Percentiles rank a stretch among this genome's conserved stretches.
Conservation (phyloP, 1,139 yeast genomes). For the Scheffersomyces cryptocercus region DNA sequence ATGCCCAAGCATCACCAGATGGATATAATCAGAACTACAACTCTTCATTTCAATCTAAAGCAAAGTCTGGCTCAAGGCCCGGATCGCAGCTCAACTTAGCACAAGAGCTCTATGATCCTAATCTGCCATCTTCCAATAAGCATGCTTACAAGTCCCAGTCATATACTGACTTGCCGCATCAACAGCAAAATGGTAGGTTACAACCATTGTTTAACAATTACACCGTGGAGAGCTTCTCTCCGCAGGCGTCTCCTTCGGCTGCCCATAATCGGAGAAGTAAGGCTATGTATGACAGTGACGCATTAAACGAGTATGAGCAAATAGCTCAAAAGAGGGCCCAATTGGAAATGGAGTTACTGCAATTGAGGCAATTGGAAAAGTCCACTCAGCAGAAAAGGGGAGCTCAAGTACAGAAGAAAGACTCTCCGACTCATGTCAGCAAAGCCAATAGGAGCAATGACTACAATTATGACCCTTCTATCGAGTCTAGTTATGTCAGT, state of each 20-base stretch:
- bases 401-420: slow-evolving; percentile 2
- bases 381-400: slow-evolving; percentile 19
- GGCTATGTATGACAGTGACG: slow-evolving; percentile 13
- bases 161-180: slow-evolving; percentile 14
- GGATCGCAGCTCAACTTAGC: slow-evolving; percentile 10
- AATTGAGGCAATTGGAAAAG: slow-evolving; percentile 38
- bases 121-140: background rate
- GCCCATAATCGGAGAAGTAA: slow-evolving; percentile 5
- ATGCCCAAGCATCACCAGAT: background rate
- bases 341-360: slow-evolving; percentile 41
- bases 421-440: background rate
- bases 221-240: slow-evolving; percentile 29
- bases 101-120: slow-evolving; percentile 7
- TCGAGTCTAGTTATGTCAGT: slow-evolving; percentile 34
- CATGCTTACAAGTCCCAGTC: slow-evolving; percentile 13
- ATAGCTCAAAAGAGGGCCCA: slow-evolving; percentile 37
- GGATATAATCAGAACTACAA: background rate
- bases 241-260: slow-evolving; percentile 23
- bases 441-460: slow-evolving; percentile 3
- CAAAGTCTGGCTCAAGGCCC: slow-evolving; percentile 14
- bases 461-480: slow-evolving; percentile 13
- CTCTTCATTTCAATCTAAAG: no score
- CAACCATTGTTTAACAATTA: slow-evolving; percentile 20
- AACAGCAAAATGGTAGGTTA: slow-evolving; percentile 2
- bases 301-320: slow-evolving; percentile 23